These are phyloP conservation scores for Penicillium sp. DNA, from an alignment of 2,329 filamentous ascomycete genomes.

Conservation along the genomic window DNA sequence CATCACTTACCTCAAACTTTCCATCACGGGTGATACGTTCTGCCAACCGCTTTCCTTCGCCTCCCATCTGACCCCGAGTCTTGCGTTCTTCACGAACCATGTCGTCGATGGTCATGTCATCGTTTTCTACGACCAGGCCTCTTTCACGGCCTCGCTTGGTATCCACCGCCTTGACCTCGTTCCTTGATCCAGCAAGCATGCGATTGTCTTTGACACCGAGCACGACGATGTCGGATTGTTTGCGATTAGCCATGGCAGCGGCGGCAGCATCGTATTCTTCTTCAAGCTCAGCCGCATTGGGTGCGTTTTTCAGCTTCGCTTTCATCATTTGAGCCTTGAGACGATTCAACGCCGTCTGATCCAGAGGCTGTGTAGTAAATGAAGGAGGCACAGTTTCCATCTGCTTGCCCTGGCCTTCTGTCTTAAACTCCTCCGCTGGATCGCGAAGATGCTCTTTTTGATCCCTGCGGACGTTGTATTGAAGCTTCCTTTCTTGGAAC, in stretches of 20 bases:
- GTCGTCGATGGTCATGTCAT: slow-evolving; percentile 93
- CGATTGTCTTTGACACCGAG: slow-evolving; percentile 86
- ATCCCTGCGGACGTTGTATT: slow-evolving; percentile 51
- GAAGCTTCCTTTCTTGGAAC: slow-evolving; percentile 70
- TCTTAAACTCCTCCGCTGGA: slow-evolving; percentile 36
- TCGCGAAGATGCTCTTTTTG: slow-evolving; percentile 28
- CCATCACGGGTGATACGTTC: slow-evolving; percentile 91
- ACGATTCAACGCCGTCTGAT: slow-evolving; percentile 79
- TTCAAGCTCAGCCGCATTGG: slow-evolving; percentile 74
- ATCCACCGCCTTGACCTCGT: slow-evolving; percentile 73
- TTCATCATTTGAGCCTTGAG: slow-evolving; percentile 95
- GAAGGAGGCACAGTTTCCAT: slow-evolving; percentile 56
- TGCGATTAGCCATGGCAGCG: slow-evolving; percentile 57
- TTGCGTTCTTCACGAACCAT: slow-evolving; percentile 95
- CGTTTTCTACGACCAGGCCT: slow-evolving; percentile 82
- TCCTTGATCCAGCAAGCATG: slow-evolving; percentile 71
- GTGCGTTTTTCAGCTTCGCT: slow-evolving; percentile 76
- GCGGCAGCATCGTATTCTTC: slow-evolving; percentile 77
- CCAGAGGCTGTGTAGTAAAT: slow-evolving; percentile 55
- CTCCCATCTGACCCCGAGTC: slow-evolving; percentile 72
- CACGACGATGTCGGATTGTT: slow-evolving; percentile 69
- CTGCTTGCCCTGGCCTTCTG: slow-evolving; percentile 54
- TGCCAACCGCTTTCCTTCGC: slow-evolving; percentile 78
- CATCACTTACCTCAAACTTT: slow-evolving; percentile 67
- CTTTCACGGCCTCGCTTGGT: slow-evolving; percentile 81